Evolutionary conservation across 768 basidiomycete genomes (phyloP), one percentile per base, ranked within the genome.

Genomic region (Mycena leptocephala): DNA sequence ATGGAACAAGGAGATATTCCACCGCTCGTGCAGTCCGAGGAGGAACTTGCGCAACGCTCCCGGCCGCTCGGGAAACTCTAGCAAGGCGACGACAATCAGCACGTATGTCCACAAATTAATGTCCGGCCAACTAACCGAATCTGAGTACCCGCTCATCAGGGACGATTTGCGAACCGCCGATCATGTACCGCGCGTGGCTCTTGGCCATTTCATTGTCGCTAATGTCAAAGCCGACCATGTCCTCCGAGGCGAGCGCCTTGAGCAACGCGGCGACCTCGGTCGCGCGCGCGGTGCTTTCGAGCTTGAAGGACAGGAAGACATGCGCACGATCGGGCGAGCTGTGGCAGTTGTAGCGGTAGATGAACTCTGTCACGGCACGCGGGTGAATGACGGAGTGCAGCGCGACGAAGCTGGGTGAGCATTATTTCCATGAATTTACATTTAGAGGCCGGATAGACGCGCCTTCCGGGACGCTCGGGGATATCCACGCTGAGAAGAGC

Each of bases 1-100:
- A 83, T 99, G 98, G 87, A 99, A 99, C 77, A 99, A 83, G 1
- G 97, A 95, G 62, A 99, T 96, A 84, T 97, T 99, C 97, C 97
- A 99, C 30, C 93, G 93, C 24, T 90, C 87, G 37, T 94, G 94
- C 56, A 99, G 83, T 4, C 95, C 95, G 33, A 93, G 88, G 74
- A 99, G 88, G 88, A 99, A 99, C 78, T 95, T 96, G 53, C 95
- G 92, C 72, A 99, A 87, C 5, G 98, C 98, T 3, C 93, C 94
- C 0, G 97, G 97, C 67, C 98, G 88, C 84, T 99, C 98, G 1
- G 98, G 98, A 83, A 99, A 99, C 83, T 98, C 97, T 99, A 62
- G 35, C 30, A 59, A 13, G 39, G 30, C 75, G 61, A n/a, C n/a
- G 7, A 58, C 14, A 37, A 30, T 58, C 32, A 73, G 70, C n/a